phyloP scores from a whole-genome alignment of 768 basidiomycete species.

The Mycena rebaudengoi region DNA sequence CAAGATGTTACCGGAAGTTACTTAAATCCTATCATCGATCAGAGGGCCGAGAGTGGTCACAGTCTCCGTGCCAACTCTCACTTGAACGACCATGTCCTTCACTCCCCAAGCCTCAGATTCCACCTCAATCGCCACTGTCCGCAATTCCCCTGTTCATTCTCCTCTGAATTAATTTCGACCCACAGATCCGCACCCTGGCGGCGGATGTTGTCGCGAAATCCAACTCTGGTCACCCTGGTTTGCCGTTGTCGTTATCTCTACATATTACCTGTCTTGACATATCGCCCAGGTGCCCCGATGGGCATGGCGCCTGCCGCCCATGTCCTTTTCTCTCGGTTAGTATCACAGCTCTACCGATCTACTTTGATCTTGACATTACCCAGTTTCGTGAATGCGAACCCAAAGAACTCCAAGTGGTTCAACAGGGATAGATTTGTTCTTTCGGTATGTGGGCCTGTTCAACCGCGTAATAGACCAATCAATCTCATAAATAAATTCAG shows the following conservation, averaged over 20 bases:
- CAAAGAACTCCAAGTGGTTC: slow-evolving; percentile 91
- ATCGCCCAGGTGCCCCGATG: slow-evolving; percentile 90
- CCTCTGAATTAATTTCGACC: slow-evolving; percentile 5
- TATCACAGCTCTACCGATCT: not conserved
- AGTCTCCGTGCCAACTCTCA: not conserved
- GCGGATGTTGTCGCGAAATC: slow-evolving; percentile 57
- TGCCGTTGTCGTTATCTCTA: slow-evolving; percentile 47
- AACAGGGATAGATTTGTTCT: slow-evolving; percentile 97
- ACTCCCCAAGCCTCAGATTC: slow-evolving; percentile 1
- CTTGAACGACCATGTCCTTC: slow-evolving; percentile 19
- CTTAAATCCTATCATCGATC: not conserved
- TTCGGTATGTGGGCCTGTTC: slow-evolving; percentile 67
- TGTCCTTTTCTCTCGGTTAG: slow-evolving; percentile 79
- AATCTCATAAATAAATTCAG: slow-evolving; percentile 19
- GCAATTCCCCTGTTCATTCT: not conserved
- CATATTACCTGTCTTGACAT: slow-evolving; percentile 79
- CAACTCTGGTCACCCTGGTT: slow-evolving; percentile 23
- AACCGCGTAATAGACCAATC: not conserved
- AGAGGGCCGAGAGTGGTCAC: not conserved
- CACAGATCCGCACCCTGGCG: slow-evolving; percentile 38
- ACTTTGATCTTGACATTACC: not conserved
- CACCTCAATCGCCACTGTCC: not conserved
- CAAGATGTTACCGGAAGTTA: too few relatives aligned
- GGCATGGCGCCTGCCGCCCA: slow-evolving; percentile 90
- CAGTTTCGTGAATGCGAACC: slow-evolving; percentile 90